Base-by-base conservation (phyloP, 75 land plant species). In the Isoetes taiwanensis region DNA sequence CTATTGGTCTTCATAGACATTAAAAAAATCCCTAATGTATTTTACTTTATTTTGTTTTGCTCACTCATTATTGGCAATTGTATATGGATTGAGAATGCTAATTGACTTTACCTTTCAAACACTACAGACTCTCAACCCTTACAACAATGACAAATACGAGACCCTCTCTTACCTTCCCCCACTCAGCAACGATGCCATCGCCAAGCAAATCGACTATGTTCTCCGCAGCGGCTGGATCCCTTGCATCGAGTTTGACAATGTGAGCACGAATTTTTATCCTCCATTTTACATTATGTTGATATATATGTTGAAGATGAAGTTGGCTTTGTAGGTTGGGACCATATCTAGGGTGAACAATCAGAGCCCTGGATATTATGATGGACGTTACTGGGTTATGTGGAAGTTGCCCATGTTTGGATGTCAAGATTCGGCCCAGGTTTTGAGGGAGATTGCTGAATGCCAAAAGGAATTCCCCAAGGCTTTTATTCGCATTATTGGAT, bases 361-460 rank as follows among this genome's bases (percentile, higher is more conserved):
- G n/a, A 46, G 50, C 50, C 50, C 50, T 19, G 50, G 50, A 8
- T 46, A n/a, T 23, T 46, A 46, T 23, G 50, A 46, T 19, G 50
- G 50, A 5, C 50, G 50, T 23, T 46, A 46, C 50, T 46, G 50
- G 50, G 23, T 23, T 4, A 46, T 46, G 50, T 46, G n/a, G 12
- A 46, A 46, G 50, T 23, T 46, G 12, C 50, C 50, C 50, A 46
- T 46, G 50, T 46, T 46, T 19, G 50, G 50, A 5, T 46, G 50
- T n/a, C 50, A 46, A 46, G 50, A 46, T 46, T 46, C 50, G 25
- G 50, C 50, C 50, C 50, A 46, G 16, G 50, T 46, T 19, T 19
- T 46, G 50, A 6, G 50, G n/a, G 50, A 46, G 50, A 16, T 46
- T n/a, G 50, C 16, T 19, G 50, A 46, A 23, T 46, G 50, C 50